phyloP scores from a whole-genome alignment of 768 basidiomycete genomes.

The Macrolepiota dolichaula region DNA sequence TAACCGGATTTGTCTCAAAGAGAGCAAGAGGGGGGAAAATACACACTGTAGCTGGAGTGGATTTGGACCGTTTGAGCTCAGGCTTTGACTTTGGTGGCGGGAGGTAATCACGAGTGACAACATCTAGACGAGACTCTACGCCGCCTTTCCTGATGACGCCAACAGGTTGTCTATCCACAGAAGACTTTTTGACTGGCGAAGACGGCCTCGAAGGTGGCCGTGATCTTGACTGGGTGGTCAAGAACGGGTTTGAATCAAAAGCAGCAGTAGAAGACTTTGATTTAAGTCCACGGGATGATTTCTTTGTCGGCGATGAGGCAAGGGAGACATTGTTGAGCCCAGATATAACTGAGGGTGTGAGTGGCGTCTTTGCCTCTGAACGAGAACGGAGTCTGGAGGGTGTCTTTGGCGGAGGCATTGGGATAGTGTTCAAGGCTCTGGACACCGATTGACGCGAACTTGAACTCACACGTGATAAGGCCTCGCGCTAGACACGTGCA shows the following conservation, averaged over 20 bases:
- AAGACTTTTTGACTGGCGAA: conserved; percentile 17
- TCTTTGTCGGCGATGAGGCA: conserved; percentile 28
- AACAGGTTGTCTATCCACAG: conserved; percentile 12
- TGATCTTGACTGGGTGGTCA: conserved; percentile 8
- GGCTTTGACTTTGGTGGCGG: conserved; percentile 57
- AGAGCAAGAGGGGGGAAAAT: conserved; percentile 13
- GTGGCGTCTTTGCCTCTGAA: conserved; percentile 48
- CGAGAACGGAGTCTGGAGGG: conserved; percentile 44
- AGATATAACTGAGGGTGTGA: conserved; percentile 43
- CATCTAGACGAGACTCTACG: conserved; percentile 72
- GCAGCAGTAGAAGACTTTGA: background rate
- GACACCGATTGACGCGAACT: background rate
- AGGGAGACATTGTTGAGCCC: conserved; percentile 40
- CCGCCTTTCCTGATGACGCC: conserved; percentile 79
- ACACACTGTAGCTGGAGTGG: conserved; percentile 60
- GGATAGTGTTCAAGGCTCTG: background rate
- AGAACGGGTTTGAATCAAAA: conserved; percentile 1
- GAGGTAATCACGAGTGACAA: conserved; percentile 74
- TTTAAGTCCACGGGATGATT: conserved; percentile 17
- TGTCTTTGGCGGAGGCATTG: conserved; percentile 35
- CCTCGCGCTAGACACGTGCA: conserved; percentile 2
- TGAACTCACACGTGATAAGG: conserved; percentile 1
- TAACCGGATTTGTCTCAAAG: conserved; percentile 3
- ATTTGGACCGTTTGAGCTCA: conserved; percentile 69
- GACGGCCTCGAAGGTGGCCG: conserved; percentile 25